phyloP scores from a whole-genome alignment of 2,329 filamentous ascomycete species.

The Neonectria faginata region DNA sequence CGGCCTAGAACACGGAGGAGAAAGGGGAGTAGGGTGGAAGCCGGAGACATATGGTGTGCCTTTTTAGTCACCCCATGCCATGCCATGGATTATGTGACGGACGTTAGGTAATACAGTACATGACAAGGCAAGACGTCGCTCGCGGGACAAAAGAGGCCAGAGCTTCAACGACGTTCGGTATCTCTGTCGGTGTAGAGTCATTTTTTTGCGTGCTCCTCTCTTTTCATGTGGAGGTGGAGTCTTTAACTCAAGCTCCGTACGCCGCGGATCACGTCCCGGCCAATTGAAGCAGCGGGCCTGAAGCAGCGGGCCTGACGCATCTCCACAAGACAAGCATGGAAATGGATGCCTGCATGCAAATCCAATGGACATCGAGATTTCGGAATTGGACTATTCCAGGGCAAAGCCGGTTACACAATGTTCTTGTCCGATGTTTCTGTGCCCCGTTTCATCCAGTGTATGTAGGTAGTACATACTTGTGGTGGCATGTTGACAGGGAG shows the following conservation, averaged over 20 bases:
- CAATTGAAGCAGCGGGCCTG: slow-evolving; percentile 8
- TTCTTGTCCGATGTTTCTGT: not conserved
- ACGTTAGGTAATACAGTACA: not conserved
- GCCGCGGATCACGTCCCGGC: not conserved
- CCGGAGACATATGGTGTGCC: not conserved
- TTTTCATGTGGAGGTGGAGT: not conserved
- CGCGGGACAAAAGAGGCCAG: not conserved
- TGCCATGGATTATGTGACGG: not conserved
- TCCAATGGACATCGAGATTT: slow-evolving; percentile 5
- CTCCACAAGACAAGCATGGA: slow-evolving; percentile 20
- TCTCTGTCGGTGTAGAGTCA: slow-evolving; percentile 25
- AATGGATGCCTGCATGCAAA: slow-evolving; percentile 16
- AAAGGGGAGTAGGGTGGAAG: not conserved
- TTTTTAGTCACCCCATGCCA: not conserved
- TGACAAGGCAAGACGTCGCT: not conserved
- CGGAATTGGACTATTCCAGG: not conserved
- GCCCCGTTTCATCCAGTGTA: too few species aligned
- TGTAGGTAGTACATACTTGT: too few species aligned
- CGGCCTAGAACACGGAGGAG: slow-evolving; percentile 1
- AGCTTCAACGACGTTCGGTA: slow-evolving; percentile 10
- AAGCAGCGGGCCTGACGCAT: slow-evolving; percentile 2
- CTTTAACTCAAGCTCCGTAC: too few species aligned
- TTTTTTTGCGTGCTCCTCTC: slow-evolving; percentile 1
- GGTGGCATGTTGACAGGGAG: not conserved
- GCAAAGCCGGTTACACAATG: slow-evolving; percentile 6